Evolutionary conservation across 805 yeast genomes (phyloP).

Genomic region (Cyberlindnera amylophila): DNA sequence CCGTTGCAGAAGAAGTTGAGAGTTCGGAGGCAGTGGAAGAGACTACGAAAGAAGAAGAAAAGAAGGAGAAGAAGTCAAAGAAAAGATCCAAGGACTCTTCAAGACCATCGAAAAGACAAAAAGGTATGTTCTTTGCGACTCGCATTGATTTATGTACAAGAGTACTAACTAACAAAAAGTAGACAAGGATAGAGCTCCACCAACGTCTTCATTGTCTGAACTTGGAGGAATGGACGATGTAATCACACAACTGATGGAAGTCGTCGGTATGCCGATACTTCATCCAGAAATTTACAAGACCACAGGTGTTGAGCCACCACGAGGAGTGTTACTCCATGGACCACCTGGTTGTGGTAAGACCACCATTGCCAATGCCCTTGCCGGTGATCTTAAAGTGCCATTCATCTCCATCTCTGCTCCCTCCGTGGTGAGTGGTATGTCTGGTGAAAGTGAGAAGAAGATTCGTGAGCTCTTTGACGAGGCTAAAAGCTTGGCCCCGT

Average conservation of each 20-base stretch:
- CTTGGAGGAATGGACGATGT: constrained; percentile 88
- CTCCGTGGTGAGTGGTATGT: constrained; percentile 95
- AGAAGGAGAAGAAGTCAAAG: constrained; percentile 37
- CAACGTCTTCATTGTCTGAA: constrained; percentile 61
- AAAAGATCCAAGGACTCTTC: constrained; percentile 48
- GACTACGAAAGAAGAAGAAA: constrained; percentile 5
- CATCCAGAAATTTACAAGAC: constrained; percentile 89
- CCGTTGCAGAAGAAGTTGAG: constrained; percentile 5
- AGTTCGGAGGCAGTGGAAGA: too few species aligned
- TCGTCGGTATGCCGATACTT: constrained; percentile 84
- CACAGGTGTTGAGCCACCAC: constrained; percentile 92
- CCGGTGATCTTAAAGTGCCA: constrained; percentile 92
- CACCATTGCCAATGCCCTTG: constrained; percentile 91
- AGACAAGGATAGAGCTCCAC: constrained; percentile 63
- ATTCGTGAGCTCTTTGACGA: constrained; percentile 90
- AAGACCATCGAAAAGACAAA: constrained; percentile 36
- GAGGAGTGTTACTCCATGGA: constrained; percentile 92
- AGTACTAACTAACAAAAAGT: constrained; percentile 28
- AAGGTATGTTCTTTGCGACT: constrained; percentile 28
- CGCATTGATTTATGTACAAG: constrained; percentile 9
- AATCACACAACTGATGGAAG: constrained; percentile 82
- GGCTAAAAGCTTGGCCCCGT: constrained; percentile 86
- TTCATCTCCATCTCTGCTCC: constrained; percentile 92
- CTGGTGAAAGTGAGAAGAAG: constrained; percentile 97
- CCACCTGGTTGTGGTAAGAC: constrained; percentile 99